Evolutionary conservation across 129 eudicot genomes (phyloP).

Genomic region (Calendula officinalis): DNA sequence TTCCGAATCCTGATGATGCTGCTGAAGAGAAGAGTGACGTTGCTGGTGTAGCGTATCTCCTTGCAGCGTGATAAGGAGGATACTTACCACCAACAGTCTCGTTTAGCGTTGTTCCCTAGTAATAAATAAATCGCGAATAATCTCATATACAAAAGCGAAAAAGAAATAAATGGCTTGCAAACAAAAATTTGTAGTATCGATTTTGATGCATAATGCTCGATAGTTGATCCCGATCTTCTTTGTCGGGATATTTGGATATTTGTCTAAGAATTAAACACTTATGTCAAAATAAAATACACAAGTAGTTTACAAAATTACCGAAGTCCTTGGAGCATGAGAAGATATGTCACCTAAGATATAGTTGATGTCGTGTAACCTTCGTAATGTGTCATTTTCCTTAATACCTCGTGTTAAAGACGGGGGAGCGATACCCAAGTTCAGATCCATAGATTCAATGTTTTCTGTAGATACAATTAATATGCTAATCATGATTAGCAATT

Average conservation of each 20-base stretch:
- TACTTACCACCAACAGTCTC: conserved; percentile 34
- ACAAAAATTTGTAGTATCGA: not conserved
- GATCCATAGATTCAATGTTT: conserved; percentile 39
- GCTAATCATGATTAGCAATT: conserved; percentile 2
- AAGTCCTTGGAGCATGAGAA: conserved; percentile 27
- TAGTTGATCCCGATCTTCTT: too few relatives aligned
- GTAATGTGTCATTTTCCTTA: conserved; percentile 22
- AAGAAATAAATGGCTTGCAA: not conserved
- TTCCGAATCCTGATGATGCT: conserved; percentile 93
- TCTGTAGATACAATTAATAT: conserved; percentile 10
- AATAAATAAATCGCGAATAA: not conserved
- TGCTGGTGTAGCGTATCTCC: not conserved
- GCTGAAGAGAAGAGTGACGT: conserved; percentile 53
- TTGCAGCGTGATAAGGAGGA: conserved; percentile 2
- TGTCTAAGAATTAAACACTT: not conserved
- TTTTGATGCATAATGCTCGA: too few relatives aligned
- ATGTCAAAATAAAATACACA: not conserved
- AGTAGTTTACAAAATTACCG: conserved; percentile 32
- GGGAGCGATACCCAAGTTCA: conserved; percentile 62
- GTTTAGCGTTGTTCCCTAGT: conserved; percentile 57
- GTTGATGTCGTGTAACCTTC: conserved; percentile 20
- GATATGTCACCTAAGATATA: conserved; percentile 31
- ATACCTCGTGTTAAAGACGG: conserved; percentile 26
- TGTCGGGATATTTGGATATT: too few relatives aligned
- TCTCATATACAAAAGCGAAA: too few relatives aligned